Base-by-base conservation (phyloP, 768 basidiomycete genomes). In the Trametes cingulata region DNA sequence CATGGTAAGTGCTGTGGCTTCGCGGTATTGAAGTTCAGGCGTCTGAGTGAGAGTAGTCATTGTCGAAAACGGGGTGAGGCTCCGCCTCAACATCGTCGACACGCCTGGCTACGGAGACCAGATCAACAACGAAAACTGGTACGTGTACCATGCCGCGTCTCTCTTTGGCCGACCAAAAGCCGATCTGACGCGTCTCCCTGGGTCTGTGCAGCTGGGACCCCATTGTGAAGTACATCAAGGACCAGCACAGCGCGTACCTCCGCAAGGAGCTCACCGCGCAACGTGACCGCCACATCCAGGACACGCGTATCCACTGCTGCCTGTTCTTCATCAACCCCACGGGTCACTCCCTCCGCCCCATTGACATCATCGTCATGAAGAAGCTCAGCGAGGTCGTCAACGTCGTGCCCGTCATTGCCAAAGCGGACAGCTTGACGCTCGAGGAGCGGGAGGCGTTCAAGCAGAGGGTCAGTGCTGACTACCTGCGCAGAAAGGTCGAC, bases 111-210 rank as follows among this genome's bases (percentile, higher is more conserved):
- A 95, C 68, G 96, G 95, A 47, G 96, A 99, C 82, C 93, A 95
- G 70, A 86, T 99, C 73, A 96, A 99, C 85, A 99, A 99, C 75
- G 96, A 99, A 75, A 91, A 91, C 74, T 98, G 97, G 93, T 95
- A 68, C 48, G 87, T 40, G 37, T 35, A 53, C 24, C n/a, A 8
- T 10, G 10, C 29, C 10, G 29, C 29, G 29, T 35, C 27, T 12
- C 36, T 0, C 33, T 7, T 9, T 7, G 39, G 17, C 46, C 36
- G 22, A 37, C 20, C 19, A 29, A 14, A 0, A 13, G 9, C n/a
- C 20, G 22, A 4, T 39, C 46, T 64, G 39, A 57, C 62, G 39
- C 52, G 45, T 36, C 29, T 19, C 29, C 42, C 6, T 17, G 13
- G 52, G 24, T 58, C 41, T 35, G 41, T 19, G 5, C 33, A 95